A percentile compares a stretch with the other conserved stretches of the same genome.
phyloP scores from a whole-genome alignment of 1,139 yeast genomes.

The Ashbya aceris region DNA sequence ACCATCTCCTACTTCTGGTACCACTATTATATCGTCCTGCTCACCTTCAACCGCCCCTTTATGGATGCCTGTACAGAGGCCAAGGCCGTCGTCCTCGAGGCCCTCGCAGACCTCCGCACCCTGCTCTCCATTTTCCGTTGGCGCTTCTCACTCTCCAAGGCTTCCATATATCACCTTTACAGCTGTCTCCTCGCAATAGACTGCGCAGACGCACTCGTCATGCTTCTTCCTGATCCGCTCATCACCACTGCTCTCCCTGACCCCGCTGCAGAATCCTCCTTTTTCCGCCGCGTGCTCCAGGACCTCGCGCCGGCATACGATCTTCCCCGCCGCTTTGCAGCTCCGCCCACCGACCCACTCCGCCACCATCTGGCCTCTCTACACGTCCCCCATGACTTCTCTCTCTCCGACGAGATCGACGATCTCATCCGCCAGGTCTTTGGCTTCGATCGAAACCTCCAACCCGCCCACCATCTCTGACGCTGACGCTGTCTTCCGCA shows the following conservation, averaged over 20 bases:
- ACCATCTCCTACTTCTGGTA: conserved; percentile 46
- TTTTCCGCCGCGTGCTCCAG: conserved; percentile 21
- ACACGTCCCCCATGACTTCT: conserved; percentile 22
- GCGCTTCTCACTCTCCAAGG: conserved; percentile 12
- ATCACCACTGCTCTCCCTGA: conserved; percentile 7
- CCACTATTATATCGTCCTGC: conserved; percentile 47
- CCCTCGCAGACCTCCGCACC: conserved; percentile 23
- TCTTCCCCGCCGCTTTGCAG: conserved; percentile 19
- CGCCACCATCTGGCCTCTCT: not conserved
- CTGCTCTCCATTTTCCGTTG: conserved; percentile 22
- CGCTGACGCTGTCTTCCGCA: not conserved
- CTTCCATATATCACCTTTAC: conserved; percentile 26
- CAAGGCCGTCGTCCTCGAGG: conserved; percentile 20
- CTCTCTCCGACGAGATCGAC: conserved; percentile 30
- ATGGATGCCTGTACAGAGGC: conserved; percentile 32
- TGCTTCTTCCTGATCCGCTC: conserved; percentile 9
- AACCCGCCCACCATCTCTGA: conserved; percentile 9
- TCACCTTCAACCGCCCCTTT: conserved; percentile 54
- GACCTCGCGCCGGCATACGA: conserved; percentile 22
- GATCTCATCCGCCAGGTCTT: conserved; percentile 28
- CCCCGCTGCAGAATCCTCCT: conserved; percentile 15
- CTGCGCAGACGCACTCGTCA: conserved; percentile 19
- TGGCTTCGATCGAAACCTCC: conserved; percentile 13
- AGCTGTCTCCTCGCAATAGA: conserved; percentile 27
- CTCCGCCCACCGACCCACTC: not conserved